Evolutionary conservation across 2,329 filamentous ascomycete species (phyloP).

Genomic region (Botrytis deweyae): DNA sequence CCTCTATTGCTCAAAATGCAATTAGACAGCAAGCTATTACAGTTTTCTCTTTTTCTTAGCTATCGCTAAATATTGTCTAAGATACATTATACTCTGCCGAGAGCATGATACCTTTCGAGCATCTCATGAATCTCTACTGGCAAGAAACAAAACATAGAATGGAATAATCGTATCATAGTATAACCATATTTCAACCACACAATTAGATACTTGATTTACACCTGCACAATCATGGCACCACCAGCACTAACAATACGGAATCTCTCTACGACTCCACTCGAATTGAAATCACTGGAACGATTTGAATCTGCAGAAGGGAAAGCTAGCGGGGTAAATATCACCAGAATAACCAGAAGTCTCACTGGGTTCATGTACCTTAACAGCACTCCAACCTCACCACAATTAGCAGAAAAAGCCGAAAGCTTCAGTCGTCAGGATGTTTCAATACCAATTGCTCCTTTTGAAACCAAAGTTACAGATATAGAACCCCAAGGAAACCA

Average conservation of each 20-base stretch:
- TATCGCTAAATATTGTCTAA: neutral
- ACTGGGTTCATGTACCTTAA: constrained; percentile 48
- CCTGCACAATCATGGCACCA: constrained; percentile 28
- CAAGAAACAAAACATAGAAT: constrained; percentile 6
- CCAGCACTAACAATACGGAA: constrained; percentile 72
- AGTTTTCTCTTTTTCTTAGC: neutral
- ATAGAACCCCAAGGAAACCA: constrained; percentile 62
- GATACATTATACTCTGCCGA: neutral
- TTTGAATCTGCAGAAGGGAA: constrained; percentile 54
- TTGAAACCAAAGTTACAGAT: constrained; percentile 62
- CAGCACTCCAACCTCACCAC: constrained; percentile 37
- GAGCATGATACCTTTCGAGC: neutral
- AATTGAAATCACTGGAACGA: constrained; percentile 71
- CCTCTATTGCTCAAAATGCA: neutral
- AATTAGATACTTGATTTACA: neutral
- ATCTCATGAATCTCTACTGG: neutral
- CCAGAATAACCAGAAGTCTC: constrained; percentile 48
- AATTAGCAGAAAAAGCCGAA: constrained; percentile 52
- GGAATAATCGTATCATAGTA: neutral
- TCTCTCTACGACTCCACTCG: constrained; percentile 69
- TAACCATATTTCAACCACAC: neutral
- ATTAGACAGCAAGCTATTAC: neutral
- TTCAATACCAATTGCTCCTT: constrained; percentile 64
- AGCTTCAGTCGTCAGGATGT: constrained; percentile 63
- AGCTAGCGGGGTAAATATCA: constrained; percentile 32